Conservation (phyloP, 495 filamentous ascomycete species). For the Penicillium arizonense region DNA sequence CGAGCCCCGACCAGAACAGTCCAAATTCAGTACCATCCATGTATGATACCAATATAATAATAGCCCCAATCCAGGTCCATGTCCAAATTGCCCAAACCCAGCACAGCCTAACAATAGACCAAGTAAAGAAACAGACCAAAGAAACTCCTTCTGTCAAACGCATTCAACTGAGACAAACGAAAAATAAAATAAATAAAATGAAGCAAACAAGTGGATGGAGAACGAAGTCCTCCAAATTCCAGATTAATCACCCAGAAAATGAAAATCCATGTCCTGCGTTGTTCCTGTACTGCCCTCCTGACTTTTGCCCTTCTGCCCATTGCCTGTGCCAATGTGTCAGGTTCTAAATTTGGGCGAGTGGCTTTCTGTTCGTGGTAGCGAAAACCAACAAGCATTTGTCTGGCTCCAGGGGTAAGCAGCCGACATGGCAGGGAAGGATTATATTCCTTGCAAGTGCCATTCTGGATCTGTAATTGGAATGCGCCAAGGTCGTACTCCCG, state of each 20-base stretch:
- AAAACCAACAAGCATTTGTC: not conserved
- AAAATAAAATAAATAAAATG: not conserved
- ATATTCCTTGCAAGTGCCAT: not conserved
- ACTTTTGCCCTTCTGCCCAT: not conserved
- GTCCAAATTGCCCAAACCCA: not conserved
- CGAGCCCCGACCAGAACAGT: not conserved
- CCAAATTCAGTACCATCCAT: slow-evolving; percentile 2
- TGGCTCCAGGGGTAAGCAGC: not conserved
- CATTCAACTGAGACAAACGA: not conserved
- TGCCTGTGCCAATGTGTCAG: not conserved
- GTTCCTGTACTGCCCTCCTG: not conserved
- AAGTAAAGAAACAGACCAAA: not conserved
- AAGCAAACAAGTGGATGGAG: not conserved
- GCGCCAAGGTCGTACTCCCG: not conserved
- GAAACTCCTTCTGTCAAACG: not conserved
- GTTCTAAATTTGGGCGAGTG: not conserved
- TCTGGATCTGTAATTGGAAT: not conserved
- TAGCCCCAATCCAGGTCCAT: not conserved
- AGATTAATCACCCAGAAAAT: not conserved
- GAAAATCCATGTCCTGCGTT: not conserved
- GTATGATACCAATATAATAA: slow-evolving; percentile 3
- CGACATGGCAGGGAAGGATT: too few species aligned
- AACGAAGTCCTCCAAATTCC: not conserved
- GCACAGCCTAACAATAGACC: not conserved
- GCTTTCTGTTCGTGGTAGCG: not conserved